A percentile compares a stretch with the other conserved stretches of the same genome.
phyloP scores from a whole-genome alignment of 129 eudicot species.

The Flaveria sonorensis region DNA sequence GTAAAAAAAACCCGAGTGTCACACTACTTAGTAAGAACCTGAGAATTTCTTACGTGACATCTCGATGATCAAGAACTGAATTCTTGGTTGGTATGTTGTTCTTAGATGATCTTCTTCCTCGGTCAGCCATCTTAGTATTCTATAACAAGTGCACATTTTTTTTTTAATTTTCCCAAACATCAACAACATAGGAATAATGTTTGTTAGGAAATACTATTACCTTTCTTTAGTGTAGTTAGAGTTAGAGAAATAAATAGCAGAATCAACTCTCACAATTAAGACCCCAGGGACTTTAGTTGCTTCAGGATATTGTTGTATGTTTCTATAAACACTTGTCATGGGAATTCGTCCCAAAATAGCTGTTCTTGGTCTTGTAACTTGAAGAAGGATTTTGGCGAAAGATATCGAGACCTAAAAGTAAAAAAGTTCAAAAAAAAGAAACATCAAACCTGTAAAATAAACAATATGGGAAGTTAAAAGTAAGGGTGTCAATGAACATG shows the following conservation, averaged over 20 bases:
- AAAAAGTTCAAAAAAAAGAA: background rate
- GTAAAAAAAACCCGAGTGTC: too few relatives aligned
- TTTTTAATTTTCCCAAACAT: background rate
- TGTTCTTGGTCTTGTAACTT: constrained; percentile 84
- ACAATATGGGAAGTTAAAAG: background rate
- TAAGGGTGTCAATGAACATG: background rate
- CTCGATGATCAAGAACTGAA: constrained; percentile 69
- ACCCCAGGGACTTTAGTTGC: constrained; percentile 70
- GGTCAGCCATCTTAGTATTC: constrained; percentile 76
- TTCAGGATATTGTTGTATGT: constrained; percentile 76
- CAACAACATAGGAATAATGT: background rate
- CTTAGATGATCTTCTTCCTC: constrained; percentile 62
- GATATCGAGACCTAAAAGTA: constrained; percentile 65
- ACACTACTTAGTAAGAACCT: too few relatives aligned
- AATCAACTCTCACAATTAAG: constrained; percentile 69
- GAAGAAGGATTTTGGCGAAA: constrained; percentile 74
- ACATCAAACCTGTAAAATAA: background rate
- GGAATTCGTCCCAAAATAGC: constrained; percentile 75
- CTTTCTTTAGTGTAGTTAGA: constrained; percentile 78
- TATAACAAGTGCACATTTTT: constrained; percentile 32
- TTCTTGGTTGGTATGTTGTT: constrained; percentile 47
- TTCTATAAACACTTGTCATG: constrained; percentile 69
- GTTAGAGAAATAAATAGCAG: constrained; percentile 85
- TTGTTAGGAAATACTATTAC: constrained; percentile 33
- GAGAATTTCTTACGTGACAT: constrained; percentile 96